Conservation (phyloP, 192 early-diverging fungal species). For the Ambispora gerdemannii region DNA sequence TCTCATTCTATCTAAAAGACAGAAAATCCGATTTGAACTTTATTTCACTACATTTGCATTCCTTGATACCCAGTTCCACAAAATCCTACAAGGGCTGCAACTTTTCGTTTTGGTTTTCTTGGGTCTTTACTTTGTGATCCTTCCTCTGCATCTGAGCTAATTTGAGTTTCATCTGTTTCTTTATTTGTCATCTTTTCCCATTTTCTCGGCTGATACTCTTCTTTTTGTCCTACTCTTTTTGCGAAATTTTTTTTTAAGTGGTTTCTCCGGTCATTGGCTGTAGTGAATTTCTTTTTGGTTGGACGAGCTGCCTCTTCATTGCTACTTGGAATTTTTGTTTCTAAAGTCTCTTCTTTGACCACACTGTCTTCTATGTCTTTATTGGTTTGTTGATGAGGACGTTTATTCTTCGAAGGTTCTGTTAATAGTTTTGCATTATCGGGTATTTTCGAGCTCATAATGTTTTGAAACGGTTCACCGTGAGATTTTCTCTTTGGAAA, state of each 20-base stretch:
- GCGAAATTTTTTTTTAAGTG: conserved; percentile 8
- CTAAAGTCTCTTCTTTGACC: too few relatives aligned
- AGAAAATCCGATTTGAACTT: background rate
- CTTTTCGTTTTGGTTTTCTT: conserved; percentile 77
- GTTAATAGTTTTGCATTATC: too few relatives aligned
- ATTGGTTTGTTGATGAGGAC: too few relatives aligned
- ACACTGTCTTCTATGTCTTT: too few relatives aligned
- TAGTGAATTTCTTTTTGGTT: conserved; percentile 12
- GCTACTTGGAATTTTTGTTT: too few relatives aligned
- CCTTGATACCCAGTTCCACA: conserved; percentile 95
- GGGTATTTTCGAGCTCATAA: too few relatives aligned
- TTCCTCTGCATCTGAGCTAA: background rate
- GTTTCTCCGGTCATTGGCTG: conserved; percentile 20
- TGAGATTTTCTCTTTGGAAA: too few relatives aligned
- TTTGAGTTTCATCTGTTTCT: background rate
- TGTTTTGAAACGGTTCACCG: too few relatives aligned
- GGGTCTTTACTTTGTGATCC: conserved; percentile 41
- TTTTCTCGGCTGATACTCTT: background rate
- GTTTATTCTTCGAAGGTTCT: too few relatives aligned
- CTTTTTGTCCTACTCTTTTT: conserved; percentile 2
- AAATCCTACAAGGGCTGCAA: conserved; percentile 88
- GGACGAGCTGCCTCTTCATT: too few relatives aligned
- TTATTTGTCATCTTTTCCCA: background rate
- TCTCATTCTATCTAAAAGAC: conserved; percentile 5
- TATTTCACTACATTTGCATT: conserved; percentile 89